Evolutionary conservation across 2,329 filamentous ascomycete species (phyloP).

Genomic region (Neoascochyta sp.): DNA sequence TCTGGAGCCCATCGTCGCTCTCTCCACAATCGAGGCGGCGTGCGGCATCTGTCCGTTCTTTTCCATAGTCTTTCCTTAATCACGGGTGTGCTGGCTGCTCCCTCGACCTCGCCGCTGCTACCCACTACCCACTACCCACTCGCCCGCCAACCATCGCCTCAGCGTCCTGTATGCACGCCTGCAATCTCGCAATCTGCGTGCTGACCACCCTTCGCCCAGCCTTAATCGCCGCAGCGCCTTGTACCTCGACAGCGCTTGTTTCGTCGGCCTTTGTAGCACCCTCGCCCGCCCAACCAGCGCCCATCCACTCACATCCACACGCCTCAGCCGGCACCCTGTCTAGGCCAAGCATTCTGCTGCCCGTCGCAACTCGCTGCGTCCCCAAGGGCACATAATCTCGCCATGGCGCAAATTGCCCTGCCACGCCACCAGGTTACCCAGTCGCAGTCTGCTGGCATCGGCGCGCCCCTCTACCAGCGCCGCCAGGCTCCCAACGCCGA

Average conservation of each 20-base stretch:
- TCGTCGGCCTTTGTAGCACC: slow-evolving; percentile 40
- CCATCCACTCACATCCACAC: slow-evolving; percentile 19
- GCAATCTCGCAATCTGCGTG: slow-evolving; percentile 22
- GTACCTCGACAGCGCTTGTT: slow-evolving; percentile 39
- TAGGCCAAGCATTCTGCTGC: background rate
- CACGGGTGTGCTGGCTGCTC: slow-evolving; percentile 38
- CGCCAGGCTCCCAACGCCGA: slow-evolving; percentile 30
- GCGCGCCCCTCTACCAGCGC: slow-evolving; percentile 39
- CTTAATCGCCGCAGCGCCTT: slow-evolving; percentile 34
- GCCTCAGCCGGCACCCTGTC: slow-evolving; percentile 14
- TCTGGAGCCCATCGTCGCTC: slow-evolving; percentile 35
- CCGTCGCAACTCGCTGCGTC: slow-evolving; percentile 26
- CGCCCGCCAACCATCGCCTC: slow-evolving; percentile 1
- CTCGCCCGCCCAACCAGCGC: too few relatives aligned
- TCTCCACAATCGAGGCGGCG: slow-evolving; percentile 25
- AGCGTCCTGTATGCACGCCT: slow-evolving; percentile 25
- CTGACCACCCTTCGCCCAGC: slow-evolving; percentile 25
- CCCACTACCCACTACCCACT: slow-evolving; percentile 8
- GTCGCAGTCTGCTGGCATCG: slow-evolving; percentile 31
- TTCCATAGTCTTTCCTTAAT: slow-evolving; percentile 39
- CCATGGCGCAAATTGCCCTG: slow-evolving; percentile 38
- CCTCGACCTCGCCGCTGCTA: slow-evolving; percentile 15
- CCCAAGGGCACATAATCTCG: slow-evolving; percentile 22
- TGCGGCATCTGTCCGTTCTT: slow-evolving; percentile 39
- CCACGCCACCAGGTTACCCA: slow-evolving; percentile 42